A percentile compares a stretch with the other conserved stretches of the same genome.
phyloP scores from a whole-genome alignment of 192 early-diverging fungal species.

The Rhizophagus prolifer region DNA sequence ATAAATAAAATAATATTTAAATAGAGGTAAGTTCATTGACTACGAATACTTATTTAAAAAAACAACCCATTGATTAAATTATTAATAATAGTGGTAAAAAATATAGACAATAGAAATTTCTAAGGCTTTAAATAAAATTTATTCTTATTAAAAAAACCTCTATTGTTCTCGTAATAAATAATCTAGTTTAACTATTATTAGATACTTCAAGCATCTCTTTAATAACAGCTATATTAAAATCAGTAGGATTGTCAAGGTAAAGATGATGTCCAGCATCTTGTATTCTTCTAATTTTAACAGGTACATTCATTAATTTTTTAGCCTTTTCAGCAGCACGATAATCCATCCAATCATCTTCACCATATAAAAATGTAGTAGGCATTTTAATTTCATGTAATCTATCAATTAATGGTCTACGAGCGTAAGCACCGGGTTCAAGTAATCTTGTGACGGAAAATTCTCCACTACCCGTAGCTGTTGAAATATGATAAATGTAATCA shows the following conservation, averaged over 20 bases:
- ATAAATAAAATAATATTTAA: too few relatives aligned
- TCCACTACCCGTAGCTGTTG: slow-evolving; percentile 73
- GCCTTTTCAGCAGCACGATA: slow-evolving; percentile 66
- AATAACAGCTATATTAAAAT: slow-evolving; percentile 14
- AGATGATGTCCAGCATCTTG: slow-evolving; percentile 78
- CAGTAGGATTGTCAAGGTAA: slow-evolving; percentile 78
- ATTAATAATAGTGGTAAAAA: too few relatives aligned
- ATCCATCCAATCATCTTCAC: slow-evolving; percentile 91
- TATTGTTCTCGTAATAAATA: too few relatives aligned
- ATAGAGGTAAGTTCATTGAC: too few relatives aligned
- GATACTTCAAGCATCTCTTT: slow-evolving; percentile 18
- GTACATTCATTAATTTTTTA: slow-evolving; percentile 55
- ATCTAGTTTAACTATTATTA: background rate
- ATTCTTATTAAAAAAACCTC: too few relatives aligned
- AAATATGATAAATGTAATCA: slow-evolving; percentile 82
- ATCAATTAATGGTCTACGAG: slow-evolving; percentile 70
- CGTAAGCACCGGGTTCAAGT: slow-evolving; percentile 79
- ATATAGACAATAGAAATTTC: too few relatives aligned
- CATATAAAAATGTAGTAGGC: slow-evolving; percentile 80
- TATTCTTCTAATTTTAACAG: slow-evolving; percentile 47
- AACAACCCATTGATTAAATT: too few relatives aligned
- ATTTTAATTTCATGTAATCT: slow-evolving; percentile 60
- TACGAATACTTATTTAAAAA: too few relatives aligned
- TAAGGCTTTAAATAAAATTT: too few relatives aligned
- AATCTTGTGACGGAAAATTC: slow-evolving; percentile 80